Percentiles rank a stretch among this genome's conserved stretches.
Evolutionary conservation across 2,329 filamentous ascomycete genomes (phyloP).

Genomic region (Penicillium brevicompactum): DNA sequence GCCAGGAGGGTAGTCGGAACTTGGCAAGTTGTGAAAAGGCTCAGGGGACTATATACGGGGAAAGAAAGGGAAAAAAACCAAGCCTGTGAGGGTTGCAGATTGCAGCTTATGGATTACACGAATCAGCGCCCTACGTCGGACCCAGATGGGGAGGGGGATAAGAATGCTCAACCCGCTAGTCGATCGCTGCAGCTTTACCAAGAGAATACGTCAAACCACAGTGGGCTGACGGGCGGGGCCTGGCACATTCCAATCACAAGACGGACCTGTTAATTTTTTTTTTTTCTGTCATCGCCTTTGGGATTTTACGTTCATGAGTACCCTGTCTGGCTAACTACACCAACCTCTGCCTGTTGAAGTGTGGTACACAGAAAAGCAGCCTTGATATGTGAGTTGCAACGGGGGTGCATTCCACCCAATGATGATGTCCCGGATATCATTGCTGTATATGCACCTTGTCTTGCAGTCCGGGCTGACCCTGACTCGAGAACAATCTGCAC

Average conservation of each 20-base stretch:
- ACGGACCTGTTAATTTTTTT: background rate
- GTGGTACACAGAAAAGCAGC: background rate
- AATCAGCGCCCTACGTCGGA: conserved; percentile 14
- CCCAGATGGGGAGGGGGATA: conserved; percentile 13
- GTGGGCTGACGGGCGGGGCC: conserved; percentile 11
- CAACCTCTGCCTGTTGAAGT: background rate
- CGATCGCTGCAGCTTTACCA: conserved; percentile 19
- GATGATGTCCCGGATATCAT: conserved; percentile 6
- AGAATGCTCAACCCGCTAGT: conserved; percentile 12
- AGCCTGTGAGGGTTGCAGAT: conserved; percentile 2
- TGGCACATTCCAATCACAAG: conserved; percentile 15
- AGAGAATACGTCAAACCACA: conserved; percentile 23
- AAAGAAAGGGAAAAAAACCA: background rate
- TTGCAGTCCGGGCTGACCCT: conserved; percentile 18
- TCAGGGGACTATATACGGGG: conserved; percentile 16
- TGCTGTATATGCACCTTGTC: conserved; percentile 6
- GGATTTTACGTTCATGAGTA: background rate
- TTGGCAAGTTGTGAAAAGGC: background rate
- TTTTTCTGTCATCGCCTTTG: background rate
- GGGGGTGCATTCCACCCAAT: conserved; percentile 12
- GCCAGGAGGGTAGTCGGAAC: background rate
- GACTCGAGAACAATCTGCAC: conserved; percentile 8
- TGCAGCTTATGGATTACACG: conserved; percentile 2
- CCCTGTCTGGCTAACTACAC: no score
- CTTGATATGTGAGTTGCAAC: background rate